These are phyloP conservation scores for Quercus parvula DNA, from an alignment of 306 rosid genomes.

Conservation along the genomic window DNA sequence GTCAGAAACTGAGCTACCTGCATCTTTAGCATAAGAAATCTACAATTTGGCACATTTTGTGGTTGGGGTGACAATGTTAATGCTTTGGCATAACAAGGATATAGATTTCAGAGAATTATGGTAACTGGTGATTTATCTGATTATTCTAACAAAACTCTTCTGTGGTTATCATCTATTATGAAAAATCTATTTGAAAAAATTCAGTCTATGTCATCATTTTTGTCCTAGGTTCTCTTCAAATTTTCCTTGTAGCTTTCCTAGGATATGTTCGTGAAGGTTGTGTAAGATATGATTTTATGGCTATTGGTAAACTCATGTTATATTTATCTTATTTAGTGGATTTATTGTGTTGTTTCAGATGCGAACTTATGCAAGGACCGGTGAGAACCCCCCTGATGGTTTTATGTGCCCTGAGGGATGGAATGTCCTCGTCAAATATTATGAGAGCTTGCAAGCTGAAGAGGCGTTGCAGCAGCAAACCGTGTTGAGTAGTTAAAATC, in stretches of 20 bases:
- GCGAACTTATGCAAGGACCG: slow-evolving; percentile 80
- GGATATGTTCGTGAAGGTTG: not conserved
- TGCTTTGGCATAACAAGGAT: not conserved
- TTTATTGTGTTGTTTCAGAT: slow-evolving; percentile 44
- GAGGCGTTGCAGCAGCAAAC: slow-evolving; percentile 57
- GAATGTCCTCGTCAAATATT: slow-evolving; percentile 83
- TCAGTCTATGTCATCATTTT: not conserved
- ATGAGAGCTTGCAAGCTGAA: slow-evolving; percentile 75
- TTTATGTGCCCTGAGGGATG: slow-evolving; percentile 97
- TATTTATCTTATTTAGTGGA: not conserved
- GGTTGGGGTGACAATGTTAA: not conserved
- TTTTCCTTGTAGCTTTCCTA: not conserved
- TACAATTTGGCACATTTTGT: not conserved
- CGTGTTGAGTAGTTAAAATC: slow-evolving; percentile 51
- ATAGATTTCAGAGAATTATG: not conserved
- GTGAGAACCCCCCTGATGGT: slow-evolving; percentile 93
- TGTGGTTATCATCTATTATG: not conserved
- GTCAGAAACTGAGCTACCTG: slow-evolving; percentile 1
- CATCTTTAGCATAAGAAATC: not conserved
- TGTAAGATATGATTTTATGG: not conserved
- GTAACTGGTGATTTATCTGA: not conserved
- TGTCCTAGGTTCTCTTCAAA: not conserved
- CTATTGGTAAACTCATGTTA: not conserved
- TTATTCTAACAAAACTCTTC: not conserved
- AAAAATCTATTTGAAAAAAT: not conserved